These are phyloP conservation scores for Colletotrichum chrysophilum DNA, from an alignment of 2,329 filamentous ascomycete genomes.

Conservation along the genomic window DNA sequence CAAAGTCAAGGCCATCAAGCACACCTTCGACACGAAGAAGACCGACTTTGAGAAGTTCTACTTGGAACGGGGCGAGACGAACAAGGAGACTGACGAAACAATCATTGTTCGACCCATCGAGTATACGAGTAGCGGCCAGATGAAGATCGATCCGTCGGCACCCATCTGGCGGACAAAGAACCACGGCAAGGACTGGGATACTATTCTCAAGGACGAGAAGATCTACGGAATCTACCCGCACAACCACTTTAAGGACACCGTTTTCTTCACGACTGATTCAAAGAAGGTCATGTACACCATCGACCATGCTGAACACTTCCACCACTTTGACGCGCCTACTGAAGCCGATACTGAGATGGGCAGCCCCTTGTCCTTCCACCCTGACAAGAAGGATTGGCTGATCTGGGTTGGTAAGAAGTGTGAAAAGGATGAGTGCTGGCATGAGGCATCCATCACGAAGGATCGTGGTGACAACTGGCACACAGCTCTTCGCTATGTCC, in stretches of 20 bases:
- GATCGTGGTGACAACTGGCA: slow-evolving; percentile 85
- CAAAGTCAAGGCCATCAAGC: slow-evolving; percentile 66
- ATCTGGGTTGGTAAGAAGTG: slow-evolving; percentile 87
- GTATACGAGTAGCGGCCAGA: slow-evolving; percentile 29
- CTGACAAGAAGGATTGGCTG: slow-evolving; percentile 84
- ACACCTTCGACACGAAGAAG: slow-evolving; percentile 66
- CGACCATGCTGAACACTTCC: slow-evolving; percentile 76
- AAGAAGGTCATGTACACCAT: slow-evolving; percentile 78
- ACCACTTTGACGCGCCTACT: slow-evolving; percentile 74
- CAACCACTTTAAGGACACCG: slow-evolving; percentile 79
- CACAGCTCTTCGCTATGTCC: slow-evolving; percentile 73
- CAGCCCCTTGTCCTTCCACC: slow-evolving; percentile 76
- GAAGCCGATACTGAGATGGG: slow-evolving; percentile 40
- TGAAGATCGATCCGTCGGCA: slow-evolving; percentile 49
- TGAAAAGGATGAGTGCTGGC: slow-evolving; percentile 67
- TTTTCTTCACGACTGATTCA: slow-evolving; percentile 80
- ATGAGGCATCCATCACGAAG: slow-evolving; percentile 75
- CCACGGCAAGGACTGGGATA: slow-evolving; percentile 87
- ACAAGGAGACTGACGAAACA: slow-evolving; percentile 73
- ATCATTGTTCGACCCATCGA: slow-evolving; percentile 59
- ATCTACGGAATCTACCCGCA: slow-evolving; percentile 79
- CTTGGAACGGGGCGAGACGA: slow-evolving; percentile 76
- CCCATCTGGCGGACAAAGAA: slow-evolving; percentile 76
- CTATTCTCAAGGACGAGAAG: slow-evolving; percentile 70
- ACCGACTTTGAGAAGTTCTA: slow-evolving; percentile 67